Conservation (phyloP, 352 stramenopile genomes). For the Globisporangium heterothallicum region DNA sequence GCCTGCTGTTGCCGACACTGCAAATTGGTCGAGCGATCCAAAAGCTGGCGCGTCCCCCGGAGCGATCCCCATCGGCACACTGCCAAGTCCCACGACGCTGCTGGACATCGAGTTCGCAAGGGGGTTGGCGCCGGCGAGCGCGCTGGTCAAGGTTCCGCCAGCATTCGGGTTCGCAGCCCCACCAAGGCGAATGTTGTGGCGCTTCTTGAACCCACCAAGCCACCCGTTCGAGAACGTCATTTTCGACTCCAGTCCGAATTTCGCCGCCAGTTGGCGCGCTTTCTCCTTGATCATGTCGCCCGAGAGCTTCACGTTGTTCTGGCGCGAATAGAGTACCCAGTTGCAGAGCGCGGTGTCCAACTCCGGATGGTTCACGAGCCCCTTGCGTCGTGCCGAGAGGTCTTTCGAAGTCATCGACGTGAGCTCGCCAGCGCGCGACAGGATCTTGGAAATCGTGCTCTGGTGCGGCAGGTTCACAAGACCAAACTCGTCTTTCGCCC, state of each 20-base stretch:
- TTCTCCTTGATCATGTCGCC: constrained; percentile 62
- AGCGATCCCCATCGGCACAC: not conserved
- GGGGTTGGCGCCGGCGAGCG: not conserved
- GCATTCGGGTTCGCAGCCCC: constrained; percentile 1
- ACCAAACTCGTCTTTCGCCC: constrained; percentile 56
- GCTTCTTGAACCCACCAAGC: constrained; percentile 60
- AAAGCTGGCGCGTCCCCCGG: not conserved
- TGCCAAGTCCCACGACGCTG: not conserved
- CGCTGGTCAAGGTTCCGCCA: not conserved
- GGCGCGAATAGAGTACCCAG: constrained; percentile 45
- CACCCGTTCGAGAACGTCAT: constrained; percentile 65
- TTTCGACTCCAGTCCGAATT: constrained; percentile 35
- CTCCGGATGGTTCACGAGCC: constrained; percentile 46
- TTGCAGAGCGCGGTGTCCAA: constrained; percentile 58
- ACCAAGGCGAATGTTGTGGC: constrained; percentile 48
- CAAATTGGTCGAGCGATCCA: not conserved
- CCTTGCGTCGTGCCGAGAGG: constrained; percentile 28
- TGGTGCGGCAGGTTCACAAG: constrained; percentile 49
- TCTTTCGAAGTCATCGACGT: constrained; percentile 45
- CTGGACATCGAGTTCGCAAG: not conserved
- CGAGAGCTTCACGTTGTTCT: constrained; percentile 46
- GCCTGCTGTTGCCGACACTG: not conserved
- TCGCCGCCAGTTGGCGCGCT: constrained; percentile 29
- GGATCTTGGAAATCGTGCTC: constrained; percentile 63
- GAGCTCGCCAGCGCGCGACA: constrained; percentile 36